Evolutionary conservation across 1,284 basidiomycete species (phyloP).

Genomic region (Melampsora americana): DNA sequence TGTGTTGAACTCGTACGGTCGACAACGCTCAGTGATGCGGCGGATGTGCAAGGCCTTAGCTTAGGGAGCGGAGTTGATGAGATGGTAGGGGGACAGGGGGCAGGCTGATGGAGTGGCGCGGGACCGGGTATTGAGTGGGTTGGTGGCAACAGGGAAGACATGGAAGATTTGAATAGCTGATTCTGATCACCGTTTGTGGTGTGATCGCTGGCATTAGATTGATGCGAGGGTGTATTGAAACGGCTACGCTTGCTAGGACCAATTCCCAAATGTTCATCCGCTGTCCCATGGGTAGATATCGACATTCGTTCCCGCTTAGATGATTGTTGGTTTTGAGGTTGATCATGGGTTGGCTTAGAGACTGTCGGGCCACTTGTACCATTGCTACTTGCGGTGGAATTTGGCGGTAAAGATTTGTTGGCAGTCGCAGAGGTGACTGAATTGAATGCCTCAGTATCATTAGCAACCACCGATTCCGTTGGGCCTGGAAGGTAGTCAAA

Average conservation of each 20-base stretch:
- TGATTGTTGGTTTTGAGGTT: too few relatives aligned
- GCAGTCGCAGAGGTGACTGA: not conserved
- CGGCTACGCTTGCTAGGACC: slow-evolving; percentile 32
- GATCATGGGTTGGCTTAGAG: not conserved
- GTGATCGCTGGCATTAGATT: slow-evolving; percentile 20
- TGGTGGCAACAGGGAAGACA: not conserved
- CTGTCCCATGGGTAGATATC: not conserved
- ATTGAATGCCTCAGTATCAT: not conserved
- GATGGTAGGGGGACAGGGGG: not conserved
- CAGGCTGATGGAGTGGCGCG: not conserved
- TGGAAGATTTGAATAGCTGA: too few relatives aligned
- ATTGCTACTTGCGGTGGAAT: not conserved
- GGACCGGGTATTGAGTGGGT: slow-evolving; percentile 2
- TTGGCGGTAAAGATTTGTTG: not conserved
- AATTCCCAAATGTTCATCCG: slow-evolving; percentile 21
- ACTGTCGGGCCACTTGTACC: not conserved
- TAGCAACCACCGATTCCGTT: slow-evolving; percentile 21
- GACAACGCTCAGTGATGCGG: not conserved
- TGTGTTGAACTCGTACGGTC: slow-evolving; percentile 20
- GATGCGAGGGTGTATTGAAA: slow-evolving; percentile 22
- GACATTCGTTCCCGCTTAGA: slow-evolving; percentile 18
- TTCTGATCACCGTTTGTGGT: slow-evolving; percentile 16
- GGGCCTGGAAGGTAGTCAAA: slow-evolving; percentile 79
- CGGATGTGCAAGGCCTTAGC: not conserved
- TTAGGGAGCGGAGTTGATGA: not conserved